A percentile compares a stretch with the other conserved stretches of the same genome.
Evolutionary conservation across 2,329 filamentous ascomycete species (phyloP).

Genomic region (Aspergillus ruber): DNA sequence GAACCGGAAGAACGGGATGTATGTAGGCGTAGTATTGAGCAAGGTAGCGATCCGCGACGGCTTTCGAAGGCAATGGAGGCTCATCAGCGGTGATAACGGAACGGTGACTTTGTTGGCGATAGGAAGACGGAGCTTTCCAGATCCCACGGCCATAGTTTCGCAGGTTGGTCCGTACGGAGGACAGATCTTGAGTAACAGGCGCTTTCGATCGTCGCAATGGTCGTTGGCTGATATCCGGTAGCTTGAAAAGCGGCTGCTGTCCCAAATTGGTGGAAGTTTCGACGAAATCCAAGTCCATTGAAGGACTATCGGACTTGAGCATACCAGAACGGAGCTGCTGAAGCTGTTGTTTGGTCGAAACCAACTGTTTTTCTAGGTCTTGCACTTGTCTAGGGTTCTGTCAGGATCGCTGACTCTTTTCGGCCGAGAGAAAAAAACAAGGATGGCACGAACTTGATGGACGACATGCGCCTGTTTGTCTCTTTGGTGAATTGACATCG

Average conservation of each 20-base stretch:
- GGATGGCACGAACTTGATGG: conserved; percentile 65
- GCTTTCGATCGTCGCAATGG: conserved; percentile 59
- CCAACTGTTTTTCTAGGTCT: conserved; percentile 87
- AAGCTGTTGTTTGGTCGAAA: conserved; percentile 73
- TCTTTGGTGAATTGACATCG: conserved; percentile 99
- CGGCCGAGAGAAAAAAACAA: conserved; percentile 1
- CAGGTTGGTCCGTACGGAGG: conserved; percentile 65
- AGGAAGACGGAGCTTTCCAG: conserved; percentile 68
- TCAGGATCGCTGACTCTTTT: conserved; percentile 7
- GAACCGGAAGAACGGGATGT: conserved; percentile 73
- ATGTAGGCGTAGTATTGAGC: conserved; percentile 68
- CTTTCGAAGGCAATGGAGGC: conserved; percentile 64
- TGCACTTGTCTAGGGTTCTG: conserved; percentile 66
- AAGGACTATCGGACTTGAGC: conserved; percentile 39
- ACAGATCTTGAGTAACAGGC: conserved; percentile 60
- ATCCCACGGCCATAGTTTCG: conserved; percentile 69
- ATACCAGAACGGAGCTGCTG: conserved; percentile 63
- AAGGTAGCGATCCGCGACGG: conserved; percentile 65
- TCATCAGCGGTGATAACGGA: conserved; percentile 47
- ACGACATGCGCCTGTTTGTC: conserved; percentile 97
- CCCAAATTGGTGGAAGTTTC: conserved; percentile 8
- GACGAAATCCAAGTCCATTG: conserved; percentile 39
- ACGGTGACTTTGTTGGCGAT: conserved; percentile 50
- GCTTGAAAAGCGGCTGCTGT: conserved; percentile 45
- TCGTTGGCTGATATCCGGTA: conserved; percentile 61